Percentiles rank a stretch among this genome's conserved stretches.
Conservation (phyloP, 345 rosid species). For the Brassica cretica region DNA sequence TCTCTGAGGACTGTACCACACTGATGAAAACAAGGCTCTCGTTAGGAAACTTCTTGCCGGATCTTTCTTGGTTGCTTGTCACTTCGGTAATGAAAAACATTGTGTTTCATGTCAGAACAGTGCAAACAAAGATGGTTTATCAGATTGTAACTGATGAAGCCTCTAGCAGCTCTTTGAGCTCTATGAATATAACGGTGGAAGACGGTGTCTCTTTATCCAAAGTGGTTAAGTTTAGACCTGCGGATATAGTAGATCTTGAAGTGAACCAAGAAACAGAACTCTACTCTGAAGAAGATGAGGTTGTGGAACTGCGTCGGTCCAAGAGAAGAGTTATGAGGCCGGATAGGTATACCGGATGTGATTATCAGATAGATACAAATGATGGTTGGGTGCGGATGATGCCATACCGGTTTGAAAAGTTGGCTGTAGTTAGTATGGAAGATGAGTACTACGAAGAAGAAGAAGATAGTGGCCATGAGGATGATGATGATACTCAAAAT, state of each 20-base stretch:
- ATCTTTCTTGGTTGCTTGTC: slow-evolving; percentile 69
- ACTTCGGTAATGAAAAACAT: slow-evolving; percentile 55
- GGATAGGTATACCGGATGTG: slow-evolving; percentile 28
- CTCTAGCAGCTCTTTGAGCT: slow-evolving; percentile 32
- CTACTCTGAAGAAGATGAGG: slow-evolving; percentile 38
- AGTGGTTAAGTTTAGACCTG: slow-evolving; percentile 46
- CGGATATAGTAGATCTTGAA: slow-evolving; percentile 29
- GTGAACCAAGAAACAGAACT: slow-evolving; percentile 30
- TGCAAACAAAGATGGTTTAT: slow-evolving; percentile 65
- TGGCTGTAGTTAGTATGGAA: slow-evolving; percentile 11
- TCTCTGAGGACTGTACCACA: slow-evolving; percentile 60
- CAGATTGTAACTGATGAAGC: slow-evolving; percentile 53
- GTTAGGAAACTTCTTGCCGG: slow-evolving; percentile 65
- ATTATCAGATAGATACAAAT: slow-evolving; percentile 10
- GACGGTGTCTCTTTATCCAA: slow-evolving; percentile 47
- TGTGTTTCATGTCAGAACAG: slow-evolving; percentile 56
- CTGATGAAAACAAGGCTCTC: slow-evolving; percentile 57
- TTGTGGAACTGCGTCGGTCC: slow-evolving; percentile 52
- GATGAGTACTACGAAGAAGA: slow-evolving; percentile 42
- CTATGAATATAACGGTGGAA: slow-evolving; percentile 57
- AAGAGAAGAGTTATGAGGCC: slow-evolving; percentile 36
- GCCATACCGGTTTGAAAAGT: slow-evolving; percentile 26
- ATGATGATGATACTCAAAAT: slow-evolving; percentile 13
- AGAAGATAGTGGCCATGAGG: background rate
- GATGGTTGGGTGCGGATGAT: slow-evolving; percentile 33